Conservation (phyloP, 2,329 filamentous ascomycete species). For the Trichoderma pleuroti region DNA sequence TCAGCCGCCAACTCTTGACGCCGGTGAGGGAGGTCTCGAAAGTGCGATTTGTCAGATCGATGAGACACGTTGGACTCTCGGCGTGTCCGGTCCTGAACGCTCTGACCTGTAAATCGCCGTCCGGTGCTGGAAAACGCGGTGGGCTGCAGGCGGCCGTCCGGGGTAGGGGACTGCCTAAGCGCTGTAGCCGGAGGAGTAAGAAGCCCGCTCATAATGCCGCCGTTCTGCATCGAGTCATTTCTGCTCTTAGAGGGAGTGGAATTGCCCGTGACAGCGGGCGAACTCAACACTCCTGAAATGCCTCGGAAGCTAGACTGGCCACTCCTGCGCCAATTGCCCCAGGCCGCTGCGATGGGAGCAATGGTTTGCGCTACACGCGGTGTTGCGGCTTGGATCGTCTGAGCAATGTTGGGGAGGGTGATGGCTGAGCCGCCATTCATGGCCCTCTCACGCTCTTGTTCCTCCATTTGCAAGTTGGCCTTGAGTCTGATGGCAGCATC, state of each 20-base stretch:
- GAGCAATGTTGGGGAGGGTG: slow-evolving; percentile 71
- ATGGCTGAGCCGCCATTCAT: slow-evolving; percentile 66
- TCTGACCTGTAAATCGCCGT: slow-evolving; percentile 52
- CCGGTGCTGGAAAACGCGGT: slow-evolving; percentile 61
- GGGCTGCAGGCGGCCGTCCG: slow-evolving; percentile 45
- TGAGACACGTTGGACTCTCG: slow-evolving; percentile 34
- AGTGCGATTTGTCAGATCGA: slow-evolving; percentile 40
- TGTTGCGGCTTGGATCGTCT: slow-evolving; percentile 72
- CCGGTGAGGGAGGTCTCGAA: slow-evolving; percentile 42
- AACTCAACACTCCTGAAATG: slow-evolving; percentile 46
- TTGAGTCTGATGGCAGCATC: slow-evolving; percentile 91
- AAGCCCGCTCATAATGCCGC: slow-evolving; percentile 69
- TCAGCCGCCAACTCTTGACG: slow-evolving; percentile 37
- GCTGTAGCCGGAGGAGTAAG: slow-evolving; percentile 85
- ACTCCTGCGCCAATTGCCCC: slow-evolving; percentile 86
- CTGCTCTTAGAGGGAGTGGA: slow-evolving; percentile 62
- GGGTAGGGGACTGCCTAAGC: slow-evolving; percentile 58
- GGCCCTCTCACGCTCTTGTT: slow-evolving; percentile 86
- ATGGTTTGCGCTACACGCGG: slow-evolving; percentile 83
- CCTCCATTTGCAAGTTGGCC: slow-evolving; percentile 96
- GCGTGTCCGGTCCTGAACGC: slow-evolving; percentile 26
- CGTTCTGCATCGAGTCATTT: slow-evolving; percentile 47
- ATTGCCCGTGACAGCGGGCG: slow-evolving; percentile 40
- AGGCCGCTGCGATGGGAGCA: slow-evolving; percentile 78
- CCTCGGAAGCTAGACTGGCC: slow-evolving; percentile 49